These are phyloP conservation scores for Stevia rebaudiana DNA, from an alignment of 140 eudicot species.

Conservation along the genomic window DNA sequence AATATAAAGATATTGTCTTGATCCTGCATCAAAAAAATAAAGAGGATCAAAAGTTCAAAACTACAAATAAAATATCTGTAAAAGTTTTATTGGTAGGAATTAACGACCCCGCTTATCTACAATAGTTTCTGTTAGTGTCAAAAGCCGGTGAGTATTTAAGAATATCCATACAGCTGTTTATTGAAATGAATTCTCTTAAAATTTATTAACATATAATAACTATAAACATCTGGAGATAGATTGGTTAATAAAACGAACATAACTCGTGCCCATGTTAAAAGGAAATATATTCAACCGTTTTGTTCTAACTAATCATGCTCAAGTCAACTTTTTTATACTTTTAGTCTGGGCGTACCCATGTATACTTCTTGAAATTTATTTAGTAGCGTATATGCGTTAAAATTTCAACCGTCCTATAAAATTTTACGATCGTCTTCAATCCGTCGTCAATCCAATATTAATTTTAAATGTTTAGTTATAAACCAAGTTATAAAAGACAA, in stretches of 20 bases:
- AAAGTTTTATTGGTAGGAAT: conserved; percentile 4
- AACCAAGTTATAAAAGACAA: no score
- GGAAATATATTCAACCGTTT: neutral
- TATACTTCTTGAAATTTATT: no score
- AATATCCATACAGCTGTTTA: conserved; percentile 6
- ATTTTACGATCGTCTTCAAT: no score
- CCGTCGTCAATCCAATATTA: no score
- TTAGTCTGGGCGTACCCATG: no score
- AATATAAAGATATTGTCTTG: no score
- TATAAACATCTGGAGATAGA: neutral
- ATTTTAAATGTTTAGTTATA: no score
- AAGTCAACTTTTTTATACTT: neutral
- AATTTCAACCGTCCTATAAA: no score
- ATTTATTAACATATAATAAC: neutral
- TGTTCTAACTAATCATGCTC: neutral
- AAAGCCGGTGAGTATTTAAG: neutral
- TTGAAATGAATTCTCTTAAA: neutral
- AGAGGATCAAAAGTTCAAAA: no score
- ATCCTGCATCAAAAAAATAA: no score
- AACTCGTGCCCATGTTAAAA: neutral
- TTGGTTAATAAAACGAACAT: neutral
- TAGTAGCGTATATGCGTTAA: no score
- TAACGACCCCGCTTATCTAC: neutral
- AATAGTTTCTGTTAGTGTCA: conserved; percentile 1
- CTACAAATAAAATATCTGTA: neutral